Percentiles rank a stretch among this genome's conserved stretches.
Evolutionary conservation across 1,284 basidiomycete genomes (phyloP).

Genomic region (Cutaneotrichosporon sp.): DNA sequence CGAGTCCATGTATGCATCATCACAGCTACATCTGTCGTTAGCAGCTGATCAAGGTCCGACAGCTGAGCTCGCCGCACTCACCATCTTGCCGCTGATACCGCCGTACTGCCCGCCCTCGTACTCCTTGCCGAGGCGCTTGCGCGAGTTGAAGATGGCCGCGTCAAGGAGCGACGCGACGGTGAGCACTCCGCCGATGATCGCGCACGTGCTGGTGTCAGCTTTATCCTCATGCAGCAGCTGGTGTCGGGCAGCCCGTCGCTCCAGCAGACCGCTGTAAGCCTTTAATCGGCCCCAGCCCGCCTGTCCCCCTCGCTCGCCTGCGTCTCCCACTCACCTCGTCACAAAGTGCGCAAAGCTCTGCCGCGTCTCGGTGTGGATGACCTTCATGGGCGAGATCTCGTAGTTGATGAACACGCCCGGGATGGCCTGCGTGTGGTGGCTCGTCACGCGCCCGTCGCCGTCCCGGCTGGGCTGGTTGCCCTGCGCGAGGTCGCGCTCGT

Average conservation of each 20-base stretch:
- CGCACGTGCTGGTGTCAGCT: constrained; percentile 71
- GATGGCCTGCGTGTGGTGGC: constrained; percentile 76
- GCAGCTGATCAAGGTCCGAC: background rate
- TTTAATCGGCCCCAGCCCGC: too few relatives aligned
- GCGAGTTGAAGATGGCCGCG: constrained; percentile 69
- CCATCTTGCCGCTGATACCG: constrained; percentile 51
- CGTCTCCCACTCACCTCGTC: constrained; percentile 70
- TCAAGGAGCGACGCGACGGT: constrained; percentile 94
- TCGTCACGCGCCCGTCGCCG: constrained; percentile 66
- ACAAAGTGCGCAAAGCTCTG: constrained; percentile 97
- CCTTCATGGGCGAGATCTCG: constrained; percentile 95
- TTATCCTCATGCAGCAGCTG: too few relatives aligned
- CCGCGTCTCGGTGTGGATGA: constrained; percentile 84
- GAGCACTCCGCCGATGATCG: constrained; percentile 94
- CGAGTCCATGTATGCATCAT: too few relatives aligned
- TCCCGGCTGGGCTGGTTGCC: constrained; percentile 61
- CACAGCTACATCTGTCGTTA: constrained; percentile 9
- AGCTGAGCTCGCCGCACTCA: constrained; percentile 21
- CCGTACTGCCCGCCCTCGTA: constrained; percentile 31
- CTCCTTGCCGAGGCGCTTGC: constrained; percentile 43
- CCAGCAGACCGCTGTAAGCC: too few relatives aligned
- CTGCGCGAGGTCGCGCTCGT: constrained; percentile 80
- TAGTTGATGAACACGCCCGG: constrained; percentile 93
- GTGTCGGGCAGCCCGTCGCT: too few relatives aligned
- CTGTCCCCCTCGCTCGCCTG: background rate